Percentiles rank a stretch among this genome's conserved stretches.
These are phyloP conservation scores for Wallacemonas collosoma DNA, from an alignment of 208 protist genomes.

Conservation along the genomic window DNA sequence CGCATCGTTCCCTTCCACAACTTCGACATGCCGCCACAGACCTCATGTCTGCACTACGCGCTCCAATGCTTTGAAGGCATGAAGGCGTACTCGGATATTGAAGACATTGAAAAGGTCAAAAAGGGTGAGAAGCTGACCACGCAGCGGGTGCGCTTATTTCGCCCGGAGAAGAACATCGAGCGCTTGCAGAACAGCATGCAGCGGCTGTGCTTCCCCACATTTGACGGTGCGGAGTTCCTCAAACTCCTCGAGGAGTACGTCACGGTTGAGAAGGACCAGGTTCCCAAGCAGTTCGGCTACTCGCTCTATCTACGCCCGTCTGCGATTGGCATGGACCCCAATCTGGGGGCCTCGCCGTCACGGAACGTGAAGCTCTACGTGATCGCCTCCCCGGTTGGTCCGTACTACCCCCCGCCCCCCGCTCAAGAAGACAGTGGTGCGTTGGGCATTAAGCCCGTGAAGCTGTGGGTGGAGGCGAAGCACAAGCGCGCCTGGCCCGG, in stretches of 20 bases:
- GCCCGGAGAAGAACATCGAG: slow-evolving; percentile 95
- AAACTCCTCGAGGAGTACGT: slow-evolving; percentile 94
- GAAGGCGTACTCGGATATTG: slow-evolving; percentile 96
- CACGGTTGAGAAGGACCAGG: slow-evolving; percentile 87
- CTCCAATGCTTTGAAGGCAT: slow-evolving; percentile 97
- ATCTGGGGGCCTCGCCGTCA: slow-evolving; percentile 60
- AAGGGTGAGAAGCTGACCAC: slow-evolving; percentile 28
- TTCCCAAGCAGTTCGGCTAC: slow-evolving; percentile 93
- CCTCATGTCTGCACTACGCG: slow-evolving; percentile 94
- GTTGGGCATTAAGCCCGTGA: slow-evolving; percentile 87
- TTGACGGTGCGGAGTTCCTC: slow-evolving; percentile 90
- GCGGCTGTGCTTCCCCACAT: slow-evolving; percentile 92
- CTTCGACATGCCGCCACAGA: slow-evolving; percentile 90
- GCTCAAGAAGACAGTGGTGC: slow-evolving; percentile 21
- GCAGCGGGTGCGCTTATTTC: slow-evolving; percentile 97
- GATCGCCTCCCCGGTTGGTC: slow-evolving; percentile 97
- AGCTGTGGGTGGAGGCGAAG: slow-evolving; percentile 88
- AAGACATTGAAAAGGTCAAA: slow-evolving; percentile 52
- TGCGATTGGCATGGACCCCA: slow-evolving; percentile 90
- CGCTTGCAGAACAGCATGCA: slow-evolving; percentile 86
- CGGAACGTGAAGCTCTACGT: slow-evolving; percentile 87
- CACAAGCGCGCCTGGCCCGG: slow-evolving; percentile 95
- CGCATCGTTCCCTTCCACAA: slow-evolving; percentile 62
- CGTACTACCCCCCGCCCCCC: slow-evolving; percentile 91
- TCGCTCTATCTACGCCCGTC: slow-evolving; percentile 99